phyloP scores from a whole-genome alignment of 768 basidiomycete genomes.

The Boletus patriciae region DNA sequence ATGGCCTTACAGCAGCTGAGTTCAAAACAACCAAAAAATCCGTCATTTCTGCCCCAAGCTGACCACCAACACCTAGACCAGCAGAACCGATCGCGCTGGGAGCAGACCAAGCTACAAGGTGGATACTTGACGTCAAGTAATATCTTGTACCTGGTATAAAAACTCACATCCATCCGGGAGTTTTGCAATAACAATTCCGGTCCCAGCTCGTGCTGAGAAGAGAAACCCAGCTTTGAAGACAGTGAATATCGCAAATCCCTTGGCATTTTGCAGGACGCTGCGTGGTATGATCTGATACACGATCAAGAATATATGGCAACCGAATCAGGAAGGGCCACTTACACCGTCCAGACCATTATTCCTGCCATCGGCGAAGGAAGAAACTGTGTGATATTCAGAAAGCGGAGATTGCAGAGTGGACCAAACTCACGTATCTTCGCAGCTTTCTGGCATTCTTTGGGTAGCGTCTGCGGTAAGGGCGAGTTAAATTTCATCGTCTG shows the following conservation, averaged over 20 bases:
- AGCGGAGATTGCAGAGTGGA: neutral
- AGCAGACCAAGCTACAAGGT: slow-evolving; percentile 89
- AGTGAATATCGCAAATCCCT: slow-evolving; percentile 88
- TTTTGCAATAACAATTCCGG: slow-evolving; percentile 85
- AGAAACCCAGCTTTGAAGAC: slow-evolving; percentile 72
- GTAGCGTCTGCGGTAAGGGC: slow-evolving; percentile 54
- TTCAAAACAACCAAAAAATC: slow-evolving; percentile 92
- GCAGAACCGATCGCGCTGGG: slow-evolving; percentile 95
- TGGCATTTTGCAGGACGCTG: slow-evolving; percentile 54
- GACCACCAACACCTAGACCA: slow-evolving; percentile 85
- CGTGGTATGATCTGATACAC: slow-evolving; percentile 52
- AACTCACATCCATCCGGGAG: slow-evolving; percentile 77
- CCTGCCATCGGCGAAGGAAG: slow-evolving; percentile 76
- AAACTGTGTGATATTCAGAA: slow-evolving; percentile 47
- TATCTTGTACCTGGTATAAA: neutral
- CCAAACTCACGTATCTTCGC: slow-evolving; percentile 72
- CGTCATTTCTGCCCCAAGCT: slow-evolving; percentile 83
- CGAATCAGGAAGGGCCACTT: slow-evolving; percentile 18
- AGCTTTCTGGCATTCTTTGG: slow-evolving; percentile 85
- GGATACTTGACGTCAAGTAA: neutral
- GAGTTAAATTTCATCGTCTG: slow-evolving; percentile 48
- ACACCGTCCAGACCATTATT: slow-evolving; percentile 87
- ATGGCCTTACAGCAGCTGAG: slow-evolving; percentile 60
- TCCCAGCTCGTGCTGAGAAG: slow-evolving; percentile 76
- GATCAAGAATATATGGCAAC: neutral